Evolutionary conservation across 305 asterid species (phyloP), one percentile per base, ranked within the genome.

Genomic region (Ilex paraguariensis): DNA sequence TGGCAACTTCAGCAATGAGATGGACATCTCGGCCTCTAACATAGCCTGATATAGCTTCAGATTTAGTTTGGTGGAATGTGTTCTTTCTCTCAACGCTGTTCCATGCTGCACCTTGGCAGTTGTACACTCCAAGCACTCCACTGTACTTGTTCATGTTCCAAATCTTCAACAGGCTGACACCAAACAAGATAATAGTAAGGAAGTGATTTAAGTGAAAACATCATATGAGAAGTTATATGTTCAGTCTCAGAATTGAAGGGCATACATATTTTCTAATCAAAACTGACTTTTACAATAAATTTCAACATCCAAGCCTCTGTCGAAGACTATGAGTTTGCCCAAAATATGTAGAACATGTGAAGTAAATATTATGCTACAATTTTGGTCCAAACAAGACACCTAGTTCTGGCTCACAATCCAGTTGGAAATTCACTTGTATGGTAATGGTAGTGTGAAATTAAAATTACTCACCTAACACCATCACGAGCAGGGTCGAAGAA

Each of bases 31-130:
- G 70, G 16, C 89, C 95, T 62, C 73, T 82, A 6, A 91, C 17
- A 64, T 88, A 74, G 56, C 98, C 89, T 0, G 93, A 80, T 59
- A 89, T 67, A 1, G 89, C 70, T 31, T 83, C 95, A 0, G 93
- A 60, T 21, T 72, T 75, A 0, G 97, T 85, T 42, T 82, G 72
- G 76, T 87, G 98, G 81, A 87, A 83, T 2, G 90, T 85, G 78
- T 80, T 91, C 85, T 77, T 91, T 74, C 89, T 82, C 87, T 87
- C 97, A 46, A 64, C 60, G n/a, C 67, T 65, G 62, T 79, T 87
- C 98, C 97, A 89, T 13, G 98, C 96, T 48, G 98, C 98, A 28
- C 98, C 98, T 59, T 92, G 98, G 65, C 97, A 92, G 76, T 92
- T 92, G 85, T 92, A 92, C 13, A 87, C 87, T 31, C 97, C 98